A percentile compares a stretch with the other conserved stretches of the same genome.
Conservation (phyloP, 2,329 filamentous ascomycete genomes). For the Keithomyces neogunnii region DNA sequence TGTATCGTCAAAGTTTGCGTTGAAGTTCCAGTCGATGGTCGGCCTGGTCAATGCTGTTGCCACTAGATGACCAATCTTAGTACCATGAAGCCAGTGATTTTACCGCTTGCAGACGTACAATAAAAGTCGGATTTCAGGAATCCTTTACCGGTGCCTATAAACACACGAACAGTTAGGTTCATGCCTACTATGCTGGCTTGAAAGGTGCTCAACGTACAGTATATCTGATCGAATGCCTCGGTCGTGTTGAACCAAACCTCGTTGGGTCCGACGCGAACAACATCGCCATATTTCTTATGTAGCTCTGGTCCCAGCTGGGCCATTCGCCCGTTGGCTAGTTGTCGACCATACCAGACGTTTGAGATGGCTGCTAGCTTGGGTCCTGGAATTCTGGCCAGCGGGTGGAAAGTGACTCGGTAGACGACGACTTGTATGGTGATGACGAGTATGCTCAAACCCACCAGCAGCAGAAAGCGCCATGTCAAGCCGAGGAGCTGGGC, state of each 20-base stretch:
- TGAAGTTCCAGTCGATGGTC: constrained; percentile 27
- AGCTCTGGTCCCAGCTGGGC: constrained; percentile 31
- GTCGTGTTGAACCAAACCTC: constrained; percentile 44
- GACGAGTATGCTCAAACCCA: constrained; percentile 9
- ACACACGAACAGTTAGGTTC: not conserved
- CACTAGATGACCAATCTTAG: constrained; percentile 21
- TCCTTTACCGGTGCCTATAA: constrained; percentile 35
- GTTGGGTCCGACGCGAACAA: constrained; percentile 44
- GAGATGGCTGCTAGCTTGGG: constrained; percentile 38
- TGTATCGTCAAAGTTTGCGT: constrained; percentile 30
- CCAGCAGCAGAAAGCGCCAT: not conserved
- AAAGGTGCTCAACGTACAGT: constrained; percentile 25
- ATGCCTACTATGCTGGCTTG: not conserved
- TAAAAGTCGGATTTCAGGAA: constrained; percentile 47
- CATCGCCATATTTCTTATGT: constrained; percentile 38
- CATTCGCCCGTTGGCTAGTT: constrained; percentile 35
- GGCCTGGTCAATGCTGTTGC: constrained; percentile 21
- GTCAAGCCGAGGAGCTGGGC: not conserved
- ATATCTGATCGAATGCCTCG: constrained; percentile 39
- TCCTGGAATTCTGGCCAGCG: constrained; percentile 36
- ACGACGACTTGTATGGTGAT: constrained; percentile 8
- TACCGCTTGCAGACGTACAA: constrained; percentile 22
- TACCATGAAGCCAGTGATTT: not conserved
- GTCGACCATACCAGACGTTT: constrained; percentile 38
- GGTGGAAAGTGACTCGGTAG: constrained; percentile 36